Evolutionary conservation across 306 rosid species (phyloP), one percentile per base, ranked within the genome.

Genomic region (Nissolia schottii): DNA sequence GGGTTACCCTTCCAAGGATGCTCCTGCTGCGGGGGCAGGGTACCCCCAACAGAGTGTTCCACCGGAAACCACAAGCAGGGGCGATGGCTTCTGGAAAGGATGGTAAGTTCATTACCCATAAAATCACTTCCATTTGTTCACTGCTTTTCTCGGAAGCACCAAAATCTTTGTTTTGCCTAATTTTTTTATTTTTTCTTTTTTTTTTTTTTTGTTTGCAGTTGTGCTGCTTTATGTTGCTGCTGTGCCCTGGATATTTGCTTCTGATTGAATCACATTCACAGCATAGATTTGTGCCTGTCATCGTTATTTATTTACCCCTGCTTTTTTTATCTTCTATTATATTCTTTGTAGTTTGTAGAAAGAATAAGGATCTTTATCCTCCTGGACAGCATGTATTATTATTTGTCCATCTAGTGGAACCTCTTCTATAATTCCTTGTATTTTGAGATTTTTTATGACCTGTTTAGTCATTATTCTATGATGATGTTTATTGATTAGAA

Each of bases 21-120:
- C 13, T 24, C 56, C 67, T 40, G 18, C n/a, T n/a, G n/a, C n/a
- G n/a, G n/a, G n/a, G n/a, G n/a, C 28, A 66, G 78, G 64, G 65
- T 65, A 65, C 38, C 66, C 80, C 6, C 75, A 83, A 62, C 77
- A 64, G 4, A 68, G 53, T 16, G 54, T 70, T 45, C 46, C 75
- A 22, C 34, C 50, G 1, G 32, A 84, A 74, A 85, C 83, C 7
- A 78, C 67, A 2, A 50, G 48, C 38, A 81, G 60, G 38, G 86
- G 86, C 46, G 85, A 81, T 64, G 86, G 86, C 8, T 85, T 85
- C 23, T 85, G 77, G 84, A 75, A 81, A 34, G 84, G 88, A 76
- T 85, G 88, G 84, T 79, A 4, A 58, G 84, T 41, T 70, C 40
- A 14, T n/a, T 1, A 2, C 31, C 13, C n/a, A n/a, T n/a, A 76